Base-by-base conservation (phyloP, 2,329 filamentous ascomycete species). In the Colletotrichum sp. region DNA sequence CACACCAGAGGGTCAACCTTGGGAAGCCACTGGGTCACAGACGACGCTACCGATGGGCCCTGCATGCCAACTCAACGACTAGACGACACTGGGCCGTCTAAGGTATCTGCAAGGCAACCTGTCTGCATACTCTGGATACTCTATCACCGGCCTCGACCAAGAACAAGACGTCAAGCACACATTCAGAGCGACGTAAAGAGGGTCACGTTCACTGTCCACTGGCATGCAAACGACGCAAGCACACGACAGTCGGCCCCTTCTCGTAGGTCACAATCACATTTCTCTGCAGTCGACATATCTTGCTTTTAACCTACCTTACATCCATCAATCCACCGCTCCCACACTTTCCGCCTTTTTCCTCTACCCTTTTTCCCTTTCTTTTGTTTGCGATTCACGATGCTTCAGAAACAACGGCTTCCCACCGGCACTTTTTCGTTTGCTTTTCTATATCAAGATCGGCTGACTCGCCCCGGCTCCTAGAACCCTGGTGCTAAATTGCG, bases 351-450 rank as follows among this genome's bases (percentile, higher is more conserved):
- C 65, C 52, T 34, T 34, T 65, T 64, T 64, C 39, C 15, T 44
- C n/a, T 39, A 18, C 26, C 59, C 39, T 36, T 49, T 69, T 68
- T 55, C 64, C 28, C 18, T 39, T 15, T 69, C 21, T 36, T 59
- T 64, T 67, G 69, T 64, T 28, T 65, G 67, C 64, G 74, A 71
- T 64, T 79, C 79, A 79, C 77, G 80, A 81, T 81, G 78, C 72
- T 70, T 72, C 69, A 64, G 75, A 75, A 76, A 74, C 74, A 74
- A 60, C 71, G 57, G 65, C 74, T 66, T 39, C 71, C 30, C 70
- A 76, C 49, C 71, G 60, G 62, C 39, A 34, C 66, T 62, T 60
- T 63, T 68, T 74, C 71, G 65, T 65, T 76, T 76, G 74, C 74
- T 76, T 76, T 76, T 76, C 65, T 70, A 62, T 71, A 62, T 68